phyloP scores from a whole-genome alignment of 768 basidiomycete genomes.

The Mrakia gelida region DNA sequence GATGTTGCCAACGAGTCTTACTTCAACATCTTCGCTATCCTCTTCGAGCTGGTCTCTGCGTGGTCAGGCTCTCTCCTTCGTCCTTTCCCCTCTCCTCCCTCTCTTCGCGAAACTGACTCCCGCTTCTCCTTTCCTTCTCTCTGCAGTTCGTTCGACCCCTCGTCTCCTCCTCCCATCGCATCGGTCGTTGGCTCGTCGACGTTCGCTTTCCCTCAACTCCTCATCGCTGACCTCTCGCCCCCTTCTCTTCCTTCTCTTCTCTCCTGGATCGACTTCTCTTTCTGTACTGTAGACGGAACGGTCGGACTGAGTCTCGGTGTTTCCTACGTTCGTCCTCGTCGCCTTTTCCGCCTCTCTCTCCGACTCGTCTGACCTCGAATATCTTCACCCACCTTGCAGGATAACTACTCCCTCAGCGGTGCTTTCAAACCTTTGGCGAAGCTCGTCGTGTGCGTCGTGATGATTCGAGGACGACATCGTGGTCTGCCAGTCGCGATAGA shows the following conservation, averaged over 20 bases:
- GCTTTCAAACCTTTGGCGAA: conserved; percentile 76
- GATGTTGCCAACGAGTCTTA: conserved; percentile 56
- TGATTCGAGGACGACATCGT: conserved; percentile 90
- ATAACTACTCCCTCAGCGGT: conserved; percentile 75
- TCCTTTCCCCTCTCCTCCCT: too few species aligned
- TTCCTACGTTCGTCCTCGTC: conserved; percentile 56
- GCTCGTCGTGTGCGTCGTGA: conserved; percentile 76
- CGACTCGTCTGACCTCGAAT: not conserved
- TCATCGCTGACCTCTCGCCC: too few species aligned
- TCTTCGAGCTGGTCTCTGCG: conserved; percentile 61
- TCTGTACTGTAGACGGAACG: conserved; percentile 37
- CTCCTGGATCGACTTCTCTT: too few species aligned
- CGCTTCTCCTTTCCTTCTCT: too few species aligned
- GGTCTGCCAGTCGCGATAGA: conserved; percentile 83
- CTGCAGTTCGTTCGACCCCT: too few species aligned
- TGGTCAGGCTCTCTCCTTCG: conserved; percentile 17
- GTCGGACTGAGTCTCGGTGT: conserved; percentile 84
- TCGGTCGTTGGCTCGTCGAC: too few species aligned
- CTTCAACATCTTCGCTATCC: conserved; percentile 79
- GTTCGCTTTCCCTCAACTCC: too few species aligned
- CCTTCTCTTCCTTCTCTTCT: too few species aligned
- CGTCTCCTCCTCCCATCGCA: too few species aligned
- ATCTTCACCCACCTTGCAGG: conserved; percentile 48
- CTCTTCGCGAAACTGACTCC: too few species aligned
- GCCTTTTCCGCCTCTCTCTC: conserved; percentile 16